Base-by-base conservation (phyloP, 2,329 filamentous ascomycete species). In the Aspergillus felis region DNA sequence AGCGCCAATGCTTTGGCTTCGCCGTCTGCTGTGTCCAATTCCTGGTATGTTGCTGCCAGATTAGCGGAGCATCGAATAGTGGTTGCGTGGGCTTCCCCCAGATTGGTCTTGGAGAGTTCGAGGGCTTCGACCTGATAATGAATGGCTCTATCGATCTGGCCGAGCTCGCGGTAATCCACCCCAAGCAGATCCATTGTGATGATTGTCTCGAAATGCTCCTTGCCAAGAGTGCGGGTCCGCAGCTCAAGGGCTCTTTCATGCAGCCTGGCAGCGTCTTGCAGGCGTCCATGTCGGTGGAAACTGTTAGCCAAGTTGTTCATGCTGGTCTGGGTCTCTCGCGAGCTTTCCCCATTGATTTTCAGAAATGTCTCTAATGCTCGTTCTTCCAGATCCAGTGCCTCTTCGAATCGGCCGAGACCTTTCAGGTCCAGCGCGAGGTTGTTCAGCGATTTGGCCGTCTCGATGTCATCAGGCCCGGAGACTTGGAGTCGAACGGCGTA, bases 271-370 rank as follows among this genome's bases (percentile, higher is more conserved):
- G 52, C 42, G n/a, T 48, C 52, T 48, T 48, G 41, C 5, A 35
- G 38, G 14, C 42, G 42, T 10, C 25, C 35, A 7, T 25, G 10
- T 3, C 46, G 46, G 41, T 20, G 17, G 27, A 22, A 48, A 28
- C 41, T 54, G 25, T 54, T 54, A 1, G 52, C 52, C 42, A 48
- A 24, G 24, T 48, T 54, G 27, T 29, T 54, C 52, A 54, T 54
- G 20, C 52, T 35, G 4, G 41, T 48, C 27, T 32, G 24, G 0
- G 52, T 32, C 14, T 17, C 24, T 2, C 20, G n/a, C 2, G 41
- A 27, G 14, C 48, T n/a, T 12, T 54, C 52, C 20, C 52, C 52
- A 3, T 54, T 28, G 2, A 48, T 20, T 2, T 25, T 12, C 4
- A 54, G 3, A 20, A 38, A 32, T 3, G 48, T 17, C 7, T 54